Evolutionary conservation across 257 asterid species (phyloP), one percentile per base, ranked within the genome.

Genomic region (Ballota nigra): DNA sequence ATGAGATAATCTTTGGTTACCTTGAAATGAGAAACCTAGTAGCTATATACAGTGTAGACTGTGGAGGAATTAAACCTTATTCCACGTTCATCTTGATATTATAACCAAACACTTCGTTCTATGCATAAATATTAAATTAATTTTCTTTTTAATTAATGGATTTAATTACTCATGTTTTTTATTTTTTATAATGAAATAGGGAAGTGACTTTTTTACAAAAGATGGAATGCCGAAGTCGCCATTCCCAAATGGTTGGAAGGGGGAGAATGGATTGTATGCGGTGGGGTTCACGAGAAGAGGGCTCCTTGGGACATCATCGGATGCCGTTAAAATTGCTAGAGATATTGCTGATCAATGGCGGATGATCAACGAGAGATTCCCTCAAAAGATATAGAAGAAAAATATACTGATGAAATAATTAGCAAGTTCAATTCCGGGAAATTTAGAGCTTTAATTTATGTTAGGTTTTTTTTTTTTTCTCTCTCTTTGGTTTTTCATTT

Each of bases 221-320:
- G 92, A 89, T 10, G 98, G 98, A 16, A 87, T 94, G 92, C 97
- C 97, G 0, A 89, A 63, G 53, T 56, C 79, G 15, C 86, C 89
- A 24, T 94, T 94, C 83, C 98, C 98, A 6, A 68, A 86, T 75
- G 89, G 96, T 24, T 94, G 98, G 98, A 94, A 86, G 75, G 98
- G 97, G 0, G 90, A 77, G 55, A 85, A 85, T 0, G 98, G 98
- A 56, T 79, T 94, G 75, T 89, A 91, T 72, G 86, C 86, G 40
- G 98, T 85, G 1, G 98, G 98, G 68, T 91, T 94, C 85, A 89
- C 98, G 10, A 80, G 87, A 80, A 83, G 92, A 77, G 98, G 98
- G 0, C 86, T 93, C 1, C 92, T 87, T 0, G 98, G 98, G 13
- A 83, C 96, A 0, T 78, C 94, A 38, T 81, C 84, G 0, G 98